Conservation (phyloP, 2,329 filamentous ascomycete genomes). For the Botrytis paeoniae region DNA sequence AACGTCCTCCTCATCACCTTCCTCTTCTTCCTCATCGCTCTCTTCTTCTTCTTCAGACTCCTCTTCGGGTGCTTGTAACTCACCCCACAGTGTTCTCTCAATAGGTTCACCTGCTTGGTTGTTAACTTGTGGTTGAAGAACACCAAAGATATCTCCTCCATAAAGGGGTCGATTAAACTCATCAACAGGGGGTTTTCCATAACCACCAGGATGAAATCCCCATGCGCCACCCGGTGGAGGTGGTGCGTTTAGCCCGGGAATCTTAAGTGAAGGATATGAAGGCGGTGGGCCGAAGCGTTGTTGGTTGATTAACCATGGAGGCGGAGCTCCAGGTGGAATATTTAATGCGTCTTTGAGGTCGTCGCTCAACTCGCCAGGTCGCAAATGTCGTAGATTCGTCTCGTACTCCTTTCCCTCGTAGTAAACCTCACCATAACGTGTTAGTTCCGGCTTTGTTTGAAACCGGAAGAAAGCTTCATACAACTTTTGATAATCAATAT, state of each 20-base stretch:
- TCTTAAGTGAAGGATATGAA: conserved; percentile 91
- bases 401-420: conserved; percentile 99
- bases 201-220: conserved; percentile 94
- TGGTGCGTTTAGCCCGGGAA: conserved; percentile 90
- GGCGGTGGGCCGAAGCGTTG: conserved; percentile 91
- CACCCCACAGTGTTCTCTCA: conserved; percentile 88
- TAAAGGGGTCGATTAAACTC: conserved; percentile 89
- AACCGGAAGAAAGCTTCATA: conserved; percentile 99
- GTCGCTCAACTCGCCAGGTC: conserved; percentile 86
- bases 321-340: conserved; percentile 88
- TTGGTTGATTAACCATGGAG: conserved; percentile 96
- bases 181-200: conserved; percentile 92
- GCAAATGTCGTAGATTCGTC: conserved; percentile 85
- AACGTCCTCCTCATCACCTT: conserved; percentile 58
- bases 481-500: conserved; percentile 97
- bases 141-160: conserved; percentile 91
- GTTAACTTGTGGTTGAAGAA: conserved; percentile 60
- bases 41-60: conserved; percentile 64
- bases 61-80: conserved; percentile 76
- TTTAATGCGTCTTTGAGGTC: conserved; percentile 88
- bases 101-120: conserved; percentile 71
- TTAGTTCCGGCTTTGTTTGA: conserved; percentile 92
- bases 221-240: conserved; percentile 85
- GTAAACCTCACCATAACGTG: conserved; percentile 96
- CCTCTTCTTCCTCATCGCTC: conserved; percentile 67